Conservation (phyloP, 176 grass and related monocot genomes). For the Lolium rigidum region DNA sequence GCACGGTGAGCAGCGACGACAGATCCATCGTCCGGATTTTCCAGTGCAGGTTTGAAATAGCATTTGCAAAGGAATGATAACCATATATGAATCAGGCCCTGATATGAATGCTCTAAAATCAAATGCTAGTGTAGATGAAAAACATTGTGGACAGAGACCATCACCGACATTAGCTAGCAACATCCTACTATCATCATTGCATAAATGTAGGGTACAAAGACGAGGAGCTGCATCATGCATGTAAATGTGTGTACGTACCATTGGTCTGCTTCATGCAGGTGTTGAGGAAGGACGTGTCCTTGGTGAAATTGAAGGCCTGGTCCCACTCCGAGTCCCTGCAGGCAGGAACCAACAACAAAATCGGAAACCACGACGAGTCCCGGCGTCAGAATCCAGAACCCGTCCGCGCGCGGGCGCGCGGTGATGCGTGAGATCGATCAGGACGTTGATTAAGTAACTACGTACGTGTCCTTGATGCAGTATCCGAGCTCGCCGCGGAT, state of each 20-base stretch:
- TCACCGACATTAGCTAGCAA: not conserved
- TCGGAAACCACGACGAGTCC: not conserved
- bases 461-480: slow-evolving; percentile 87
- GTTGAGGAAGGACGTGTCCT: slow-evolving; percentile 67
- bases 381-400: not conserved
- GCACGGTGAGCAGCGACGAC: no score
- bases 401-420: no score
- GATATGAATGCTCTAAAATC: no score
- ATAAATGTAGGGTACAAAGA: not conserved
- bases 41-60: no score
- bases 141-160: not conserved
- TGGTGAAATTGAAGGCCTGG: slow-evolving; percentile 87
- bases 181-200: no score
- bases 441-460: not conserved
- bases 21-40: no score
- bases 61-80: not conserved
- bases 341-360: not conserved
- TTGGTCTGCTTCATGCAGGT: slow-evolving; percentile 79
- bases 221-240: no score
- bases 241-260: slow-evolving; percentile 43
- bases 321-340: slow-evolving; percentile 89
- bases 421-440: no score
- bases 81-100: no score
- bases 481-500: slow-evolving; percentile 60
- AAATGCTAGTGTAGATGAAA: no score